These are phyloP conservation scores for Wickerhamomyces subpelliculosus DNA, from an alignment of 805 yeast species.

Conservation along the genomic window DNA sequence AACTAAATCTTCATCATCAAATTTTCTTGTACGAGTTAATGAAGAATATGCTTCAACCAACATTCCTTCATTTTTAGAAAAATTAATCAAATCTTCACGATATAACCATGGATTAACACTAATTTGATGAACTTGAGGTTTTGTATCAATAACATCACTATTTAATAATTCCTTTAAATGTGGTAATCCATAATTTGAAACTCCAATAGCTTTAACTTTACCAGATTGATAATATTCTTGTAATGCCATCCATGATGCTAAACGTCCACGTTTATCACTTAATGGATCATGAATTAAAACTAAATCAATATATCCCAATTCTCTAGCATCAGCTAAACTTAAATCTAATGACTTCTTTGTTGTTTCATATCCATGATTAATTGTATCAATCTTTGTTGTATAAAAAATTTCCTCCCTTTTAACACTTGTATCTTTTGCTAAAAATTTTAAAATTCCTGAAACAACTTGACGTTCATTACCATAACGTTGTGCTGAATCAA, in stretches of 20 bases:
- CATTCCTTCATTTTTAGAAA: conserved; percentile 47
- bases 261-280: conserved; percentile 37
- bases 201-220: conserved; percentile 61
- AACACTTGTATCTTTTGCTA: conserved; percentile 33
- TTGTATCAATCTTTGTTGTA: conserved; percentile 66
- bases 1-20: conserved; percentile 46
- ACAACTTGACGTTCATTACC: conserved; percentile 55
- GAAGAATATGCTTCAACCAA: conserved; percentile 77
- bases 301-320: conserved; percentile 65
- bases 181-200: conserved; percentile 62
- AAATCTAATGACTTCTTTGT: too few species aligned
- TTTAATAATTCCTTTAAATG: conserved; percentile 55
- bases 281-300: conserved; percentile 62
- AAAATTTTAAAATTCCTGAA: conserved; percentile 45
- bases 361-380: conserved; percentile 52
- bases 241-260: conserved; percentile 65
- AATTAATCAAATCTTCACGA: conserved; percentile 55
- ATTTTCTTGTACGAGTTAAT: conserved; percentile 53
- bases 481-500: conserved; percentile 63
- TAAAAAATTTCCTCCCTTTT: conserved; percentile 44
- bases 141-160: conserved; percentile 46
- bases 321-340: too few species aligned
- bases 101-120: conserved; percentile 84
- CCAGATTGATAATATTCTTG: conserved; percentile 64
- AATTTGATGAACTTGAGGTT: conserved; percentile 71